These are phyloP conservation scores for Xylariaceae sp. DNA, from an alignment of 2,329 filamentous ascomycete genomes.

Conservation along the genomic window DNA sequence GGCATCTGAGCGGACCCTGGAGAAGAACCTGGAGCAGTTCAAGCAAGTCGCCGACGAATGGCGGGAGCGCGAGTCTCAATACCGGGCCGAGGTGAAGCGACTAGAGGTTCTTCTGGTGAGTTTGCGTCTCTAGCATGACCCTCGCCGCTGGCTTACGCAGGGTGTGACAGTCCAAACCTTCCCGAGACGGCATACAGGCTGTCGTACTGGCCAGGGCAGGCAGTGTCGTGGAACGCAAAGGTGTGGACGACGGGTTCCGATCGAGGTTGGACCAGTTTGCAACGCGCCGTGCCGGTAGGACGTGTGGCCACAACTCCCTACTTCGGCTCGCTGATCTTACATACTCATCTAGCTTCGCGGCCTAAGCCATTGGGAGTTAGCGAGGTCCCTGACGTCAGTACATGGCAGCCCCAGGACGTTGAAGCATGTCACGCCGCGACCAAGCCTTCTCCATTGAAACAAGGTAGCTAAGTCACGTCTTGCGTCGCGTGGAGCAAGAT, in stretches of 20 bases:
- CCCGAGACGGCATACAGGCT: constrained; percentile 38
- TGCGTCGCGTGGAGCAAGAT: no score
- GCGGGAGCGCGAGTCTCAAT: constrained; percentile 33
- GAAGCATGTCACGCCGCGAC: no score
- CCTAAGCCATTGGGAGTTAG: no score
- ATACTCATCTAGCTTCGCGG: no score
- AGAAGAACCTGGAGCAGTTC: constrained; percentile 33
- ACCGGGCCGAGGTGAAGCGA: constrained; percentile 36
- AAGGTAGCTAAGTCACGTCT: no score
- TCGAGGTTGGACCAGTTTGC: constrained; percentile 28
- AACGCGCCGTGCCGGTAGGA: constrained; percentile 11
- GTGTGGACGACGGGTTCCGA: constrained; percentile 28
- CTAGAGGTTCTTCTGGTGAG: constrained; percentile 29
- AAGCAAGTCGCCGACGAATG: constrained; percentile 34
- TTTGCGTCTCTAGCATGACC: no score
- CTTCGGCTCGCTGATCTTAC: no score
- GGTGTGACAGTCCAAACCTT: constrained; percentile 29
- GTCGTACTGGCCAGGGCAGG: constrained; percentile 39
- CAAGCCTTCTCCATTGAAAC: no score
- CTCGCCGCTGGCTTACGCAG: not conserved
- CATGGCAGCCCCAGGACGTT: no score
- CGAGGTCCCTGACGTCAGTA: no score
- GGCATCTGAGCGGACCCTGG: constrained; percentile 27
- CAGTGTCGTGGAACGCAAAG: constrained; percentile 37
- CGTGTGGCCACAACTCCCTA: no score